Base-by-base conservation (phyloP, 2,329 filamentous ascomycete species). In the Fusarium caatingaense region DNA sequence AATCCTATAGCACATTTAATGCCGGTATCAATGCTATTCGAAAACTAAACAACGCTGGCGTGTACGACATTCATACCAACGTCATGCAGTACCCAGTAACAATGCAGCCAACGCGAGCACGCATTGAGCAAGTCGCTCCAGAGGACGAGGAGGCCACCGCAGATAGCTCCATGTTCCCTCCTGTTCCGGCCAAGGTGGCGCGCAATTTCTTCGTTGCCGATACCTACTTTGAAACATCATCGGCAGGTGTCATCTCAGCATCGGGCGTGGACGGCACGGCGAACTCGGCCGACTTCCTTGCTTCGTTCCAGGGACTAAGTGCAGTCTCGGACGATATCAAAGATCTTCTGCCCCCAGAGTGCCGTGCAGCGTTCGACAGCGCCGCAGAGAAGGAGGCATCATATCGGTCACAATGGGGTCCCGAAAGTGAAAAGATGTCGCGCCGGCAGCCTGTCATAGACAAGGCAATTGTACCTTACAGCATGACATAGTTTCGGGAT, bases 1-100 rank as follows among this genome's bases (percentile, higher is more conserved):
- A 41, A 46, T n/a, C 23, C 30, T 51, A 23, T 66, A 98, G 95
- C 78, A 89, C 89, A 49, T 98, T 96, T 84, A 99, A 98, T 80
- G 87, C 92, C 21, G 83, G 86, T 20, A 87, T 98, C 63, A 87
- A 89, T 34, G 86, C 87, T 18, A 84, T 90, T 56, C 92, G 96
- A 57, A 87, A 87, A 65, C 82, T 86, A 45, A 96, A 92, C 72
- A 84, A 91, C 11, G 82, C 87, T 25, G 96, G 96, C 50, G 87
- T 95, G 56, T 98, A 98, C 80, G 94, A 99, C 75, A 90, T 95
- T 27, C 94, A 98, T 82, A 98, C 96, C 56, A 99, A 99, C 79
- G 82, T 87, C 63, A 92, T 98, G 87, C 93, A 96, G 77, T 97
- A 92, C 77, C 95, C 96, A 0, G 88, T 89, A 67, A 92, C 87